Conservation (phyloP, 345 rosid species). For the Gossypium mustelinum region DNA sequence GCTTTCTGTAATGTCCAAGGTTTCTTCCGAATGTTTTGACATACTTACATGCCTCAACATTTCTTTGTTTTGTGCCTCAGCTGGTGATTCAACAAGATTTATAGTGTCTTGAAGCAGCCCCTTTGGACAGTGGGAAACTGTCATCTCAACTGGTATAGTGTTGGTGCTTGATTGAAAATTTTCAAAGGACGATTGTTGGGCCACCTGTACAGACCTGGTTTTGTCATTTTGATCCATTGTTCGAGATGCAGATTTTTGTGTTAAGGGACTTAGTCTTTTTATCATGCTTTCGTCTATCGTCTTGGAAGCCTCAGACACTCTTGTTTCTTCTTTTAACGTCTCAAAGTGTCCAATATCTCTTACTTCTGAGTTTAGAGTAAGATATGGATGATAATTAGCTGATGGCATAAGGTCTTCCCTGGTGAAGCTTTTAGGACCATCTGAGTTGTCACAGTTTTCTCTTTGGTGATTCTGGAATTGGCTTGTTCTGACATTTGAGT, state of each 20-base stretch:
- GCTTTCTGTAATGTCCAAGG: slow-evolving; percentile 40
- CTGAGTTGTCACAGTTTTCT: slow-evolving; percentile 21
- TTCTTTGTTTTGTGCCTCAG: slow-evolving; percentile 30
- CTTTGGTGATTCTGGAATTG: slow-evolving; percentile 21
- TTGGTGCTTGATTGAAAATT: slow-evolving; percentile 25
- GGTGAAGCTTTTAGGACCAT: slow-evolving; percentile 27
- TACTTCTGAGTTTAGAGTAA: slow-evolving; percentile 20
- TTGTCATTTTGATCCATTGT: slow-evolving; percentile 22
- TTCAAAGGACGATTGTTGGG: slow-evolving; percentile 26
- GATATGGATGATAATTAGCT: slow-evolving; percentile 28
- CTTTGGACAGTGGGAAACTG: slow-evolving; percentile 22
- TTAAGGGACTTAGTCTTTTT: slow-evolving; percentile 20
- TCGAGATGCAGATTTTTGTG: slow-evolving; percentile 26
- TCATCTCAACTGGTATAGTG: slow-evolving; percentile 27
- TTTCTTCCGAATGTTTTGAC: slow-evolving; percentile 27
- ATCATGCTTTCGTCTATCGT: slow-evolving; percentile 18
- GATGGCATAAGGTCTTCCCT: slow-evolving; percentile 23
- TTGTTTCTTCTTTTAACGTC: slow-evolving; percentile 27
- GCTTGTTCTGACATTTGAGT: slow-evolving; percentile 22
- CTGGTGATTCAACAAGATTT: slow-evolving; percentile 17
- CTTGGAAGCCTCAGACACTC: slow-evolving; percentile 25
- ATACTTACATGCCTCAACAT: slow-evolving; percentile 19
- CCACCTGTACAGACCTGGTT: slow-evolving; percentile 17
- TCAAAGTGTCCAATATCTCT: slow-evolving; percentile 28
- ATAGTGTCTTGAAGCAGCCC: slow-evolving; percentile 24